Evolutionary conservation across 352 stramenopile species (phyloP), one percentile per base, ranked within the genome.

Genomic region (Globisporangium polare): DNA sequence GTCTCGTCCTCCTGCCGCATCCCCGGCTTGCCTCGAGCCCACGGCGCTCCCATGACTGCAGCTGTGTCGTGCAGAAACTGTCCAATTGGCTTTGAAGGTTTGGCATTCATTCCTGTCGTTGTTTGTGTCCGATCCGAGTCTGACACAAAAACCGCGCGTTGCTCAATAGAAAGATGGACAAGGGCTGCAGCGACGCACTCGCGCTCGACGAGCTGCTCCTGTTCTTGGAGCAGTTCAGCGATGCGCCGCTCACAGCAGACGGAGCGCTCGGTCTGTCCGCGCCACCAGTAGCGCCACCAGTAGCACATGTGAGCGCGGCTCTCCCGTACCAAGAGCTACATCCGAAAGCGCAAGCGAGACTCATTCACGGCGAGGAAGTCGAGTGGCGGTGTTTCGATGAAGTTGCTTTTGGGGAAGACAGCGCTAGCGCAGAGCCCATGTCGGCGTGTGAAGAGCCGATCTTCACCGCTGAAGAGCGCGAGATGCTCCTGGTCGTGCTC

Each of bases 211-310:
- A 52, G 46, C 46, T 52, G 2, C 46, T 31, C 22, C 18, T 7
- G 22, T 33, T 52, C 24, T 12, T 52, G 46, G 46, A 52, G 46
- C 46, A 52, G 46, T 18, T 52, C 13, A 33, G 46, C 46, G 46
- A 20, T 20, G 24, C 22, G 46, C 12, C 45, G 45, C 2, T 24
- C 45, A 5, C 22, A n/a, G 12, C 22, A 20, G 39, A 45, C 39
- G 8, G 3, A 33, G 29, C 29, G 3, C 6, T 33, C 6, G n/a
- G n/a, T n/a, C n/a, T n/a, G n/a, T n/a, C n/a, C n/a, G n/a, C n/a
- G n/a, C n/a, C n/a, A n/a, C n/a, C n/a, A n/a, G n/a, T n/a, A n/a
- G n/a, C n/a, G n/a, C 1, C 18, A 52, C 5, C 1, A 31, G 10
- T 17, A 1, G 24, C 5, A 8, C 46, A 4, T 52, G 24, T 8